A percentile compares a stretch with the other conserved stretches of the same genome.
Conservation (phyloP, 345 rosid genomes). For the Leavenworthia alabamica region DNA sequence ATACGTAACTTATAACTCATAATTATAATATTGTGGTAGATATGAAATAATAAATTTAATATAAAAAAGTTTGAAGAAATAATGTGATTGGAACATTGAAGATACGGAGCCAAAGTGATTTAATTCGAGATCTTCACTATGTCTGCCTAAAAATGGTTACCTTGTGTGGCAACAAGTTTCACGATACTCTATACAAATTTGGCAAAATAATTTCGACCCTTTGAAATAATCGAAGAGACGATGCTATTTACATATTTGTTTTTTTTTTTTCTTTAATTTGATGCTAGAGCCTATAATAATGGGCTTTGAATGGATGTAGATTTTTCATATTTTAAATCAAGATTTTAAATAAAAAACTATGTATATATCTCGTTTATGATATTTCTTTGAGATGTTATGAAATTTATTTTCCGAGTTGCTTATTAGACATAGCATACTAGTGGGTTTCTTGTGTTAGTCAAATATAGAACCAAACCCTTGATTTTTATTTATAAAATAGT, state of each 20-base stretch:
- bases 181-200: constrained; percentile 7
- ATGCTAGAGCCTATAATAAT: not conserved
- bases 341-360: not conserved
- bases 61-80: not conserved
- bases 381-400: not conserved
- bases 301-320: not conserved
- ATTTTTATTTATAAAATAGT: not conserved
- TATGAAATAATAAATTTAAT: not conserved
- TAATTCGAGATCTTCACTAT: constrained; percentile 24
- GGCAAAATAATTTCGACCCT: constrained; percentile 13
- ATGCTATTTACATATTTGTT: not conserved
- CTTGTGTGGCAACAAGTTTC: constrained; percentile 14
- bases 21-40: not conserved
- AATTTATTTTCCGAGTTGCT: not conserved
- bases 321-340: not conserved
- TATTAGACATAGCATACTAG: not conserved
- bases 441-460: not conserved
- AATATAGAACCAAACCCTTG: not conserved
- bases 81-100: constrained; percentile 23
- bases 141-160: constrained; percentile 27
- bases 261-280: not conserved
- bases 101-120: constrained; percentile 29
- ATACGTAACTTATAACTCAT: constrained; percentile 20
- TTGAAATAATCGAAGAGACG: constrained; percentile 10
- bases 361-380: not conserved